Base-by-base conservation (phyloP, 2,329 filamentous ascomycete genomes). In the Neonectria punicea region DNA sequence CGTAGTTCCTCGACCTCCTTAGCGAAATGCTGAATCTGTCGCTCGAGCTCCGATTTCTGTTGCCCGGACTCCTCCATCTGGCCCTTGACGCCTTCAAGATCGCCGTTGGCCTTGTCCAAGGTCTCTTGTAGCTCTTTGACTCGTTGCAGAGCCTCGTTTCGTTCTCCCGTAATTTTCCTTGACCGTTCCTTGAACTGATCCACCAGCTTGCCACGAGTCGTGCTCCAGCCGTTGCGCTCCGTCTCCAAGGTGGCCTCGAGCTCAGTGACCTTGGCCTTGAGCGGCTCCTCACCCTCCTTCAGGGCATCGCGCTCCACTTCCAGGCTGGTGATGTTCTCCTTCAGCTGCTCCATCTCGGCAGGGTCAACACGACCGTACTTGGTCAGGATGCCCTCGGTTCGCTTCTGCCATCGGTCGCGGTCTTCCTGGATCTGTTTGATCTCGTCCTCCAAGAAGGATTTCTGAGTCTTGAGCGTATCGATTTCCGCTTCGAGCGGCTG, bases 331-430 rank as follows among this genome's bases (percentile, higher is more conserved):
- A 98, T 87, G 64, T 90, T 90, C 75, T 92, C 89, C 82, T 96
- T 97, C 63, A 99, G 86, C 65, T 92, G 90, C 73, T 98, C 95
- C 76, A 98, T 87, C 75, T 98, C 95, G 3, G 93, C 93, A 47
- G 96, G 95, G 76, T 99, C 96, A 57, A 97, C 93, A 61, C 95
- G 93, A 71, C 97, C 94, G 76, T 98, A 98, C 77, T 97, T 98
- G 70, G 93, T 94, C 55, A 99, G 87, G 67, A 99, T 98, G 72
- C 97, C 93, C 76, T 98, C 94, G 1, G 94, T 97, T 25, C 96
- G 91, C 83, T 98, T 95, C 80, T 97, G 94, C 93, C 95, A 98
- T 63, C 93, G 89, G 76, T 98, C 95, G 16, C 96, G 91, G 76
- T 98, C 95, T 73, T 96, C 92, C 70, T 97, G 92, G 10, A 98